Evolutionary conservation across 208 protist species (phyloP), one percentile per base, ranked within the genome.

Genomic region (Crithidia acanthocephali): DNA sequence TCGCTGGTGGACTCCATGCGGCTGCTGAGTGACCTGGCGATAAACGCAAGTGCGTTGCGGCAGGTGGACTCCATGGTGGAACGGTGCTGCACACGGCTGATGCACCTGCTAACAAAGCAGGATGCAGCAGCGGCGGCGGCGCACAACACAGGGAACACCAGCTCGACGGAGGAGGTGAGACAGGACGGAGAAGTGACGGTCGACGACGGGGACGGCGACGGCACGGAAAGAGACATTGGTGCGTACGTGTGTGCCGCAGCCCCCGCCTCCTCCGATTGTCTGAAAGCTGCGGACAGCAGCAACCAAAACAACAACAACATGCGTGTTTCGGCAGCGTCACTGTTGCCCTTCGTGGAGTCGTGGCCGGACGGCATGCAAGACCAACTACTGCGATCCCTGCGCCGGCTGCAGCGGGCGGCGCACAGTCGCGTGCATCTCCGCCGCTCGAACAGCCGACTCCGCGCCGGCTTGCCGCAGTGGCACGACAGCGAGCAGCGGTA

Each of bases 41-140:
- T 94, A 10, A 85, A 91, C 52, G 68, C 83, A 4, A 68, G 73
- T n/a, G 79, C 83, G 13, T 25, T 94, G 70, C 89, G 86, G 42
- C 67, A 76, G 56, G 85, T 92, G 25, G 86, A 94, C 60, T 56
- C n/a, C 27, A 79, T 61, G 51, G 69, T 94, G 4, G 81, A 80
- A 18, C 86, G 86, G 68, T 89, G 82, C 66, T 87, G 86, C 61
- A 42, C 60, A 7, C 86, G 89, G 6, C 75, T 94, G 0, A 63
- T 83, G 2, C 70, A 73, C 10, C 68, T 92, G 2, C 35, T 94
- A 8, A 35, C 52, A 25, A 50, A 30, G 55, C 45, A 69, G 18
- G 48, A 58, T 28, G n/a, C n/a, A n/a, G n/a, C n/a, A n/a, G n/a
- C n/a, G n/a, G n/a, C n/a, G n/a, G n/a, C n/a, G n/a, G n/a, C n/a